Percentiles rank a stretch among this genome's conserved stretches.
phyloP scores from a whole-genome alignment of 441 rosid species.

The Aquilaria agallochum region DNA sequence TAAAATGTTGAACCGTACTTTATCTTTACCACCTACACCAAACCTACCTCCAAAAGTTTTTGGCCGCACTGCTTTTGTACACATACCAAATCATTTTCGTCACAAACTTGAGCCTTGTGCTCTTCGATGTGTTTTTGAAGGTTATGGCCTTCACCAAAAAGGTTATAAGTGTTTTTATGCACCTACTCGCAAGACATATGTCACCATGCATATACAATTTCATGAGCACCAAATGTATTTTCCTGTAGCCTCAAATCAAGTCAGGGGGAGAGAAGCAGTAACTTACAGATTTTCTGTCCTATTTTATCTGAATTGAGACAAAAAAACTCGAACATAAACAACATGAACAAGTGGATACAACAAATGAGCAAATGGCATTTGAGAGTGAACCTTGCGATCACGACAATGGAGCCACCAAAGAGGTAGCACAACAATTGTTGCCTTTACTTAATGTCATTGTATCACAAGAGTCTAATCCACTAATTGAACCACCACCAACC shows the following conservation, averaged over 20 bases:
- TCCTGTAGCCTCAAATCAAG: neutral
- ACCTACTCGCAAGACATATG: conserved; percentile 1
- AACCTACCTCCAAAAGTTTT: conserved; percentile 1
- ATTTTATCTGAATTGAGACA: too few species aligned
- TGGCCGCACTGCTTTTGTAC: neutral
- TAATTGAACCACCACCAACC: neutral
- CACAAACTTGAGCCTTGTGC: conserved; percentile 5
- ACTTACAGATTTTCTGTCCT: too few species aligned
- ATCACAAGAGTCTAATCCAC: too few species aligned
- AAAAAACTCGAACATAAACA: too few species aligned
- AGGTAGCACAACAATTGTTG: too few species aligned
- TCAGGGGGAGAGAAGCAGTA: neutral
- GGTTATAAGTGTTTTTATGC: conserved; percentile 6
- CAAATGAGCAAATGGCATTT: too few species aligned
- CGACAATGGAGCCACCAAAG: too few species aligned
- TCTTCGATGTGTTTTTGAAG: conserved; percentile 10
- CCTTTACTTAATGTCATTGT: neutral
- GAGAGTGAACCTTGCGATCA: too few species aligned
- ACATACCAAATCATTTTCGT: neutral
- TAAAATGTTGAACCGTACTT: neutral
- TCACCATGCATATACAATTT: conserved; percentile 9
- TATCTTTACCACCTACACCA: neutral
- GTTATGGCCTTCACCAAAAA: conserved; percentile 8
- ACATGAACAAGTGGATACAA: too few species aligned
- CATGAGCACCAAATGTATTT: conserved; percentile 2